A percentile compares a stretch with the other conserved stretches of the same genome.
Conservation (phyloP, 371 early-diverging fungal genomes). For the Umbelopsis sp. region DNA sequence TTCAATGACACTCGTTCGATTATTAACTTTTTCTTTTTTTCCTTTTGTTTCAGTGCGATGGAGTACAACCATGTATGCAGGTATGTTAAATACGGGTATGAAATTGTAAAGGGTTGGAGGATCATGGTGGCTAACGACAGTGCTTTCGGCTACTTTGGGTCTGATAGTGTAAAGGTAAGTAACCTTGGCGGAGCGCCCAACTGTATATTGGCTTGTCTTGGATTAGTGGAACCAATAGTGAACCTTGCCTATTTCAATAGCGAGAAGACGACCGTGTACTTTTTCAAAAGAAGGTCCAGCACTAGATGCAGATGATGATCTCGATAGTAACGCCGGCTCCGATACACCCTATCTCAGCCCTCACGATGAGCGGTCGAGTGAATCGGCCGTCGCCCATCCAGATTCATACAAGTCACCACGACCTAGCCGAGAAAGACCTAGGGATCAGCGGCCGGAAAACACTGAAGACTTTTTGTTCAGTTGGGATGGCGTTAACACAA, state of each 20-base stretch:
- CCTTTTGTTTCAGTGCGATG: slow-evolving; percentile 43
- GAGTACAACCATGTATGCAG: slow-evolving; percentile 60
- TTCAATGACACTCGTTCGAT: neutral
- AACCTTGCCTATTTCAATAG: slow-evolving; percentile 24
- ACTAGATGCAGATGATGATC: slow-evolving; percentile 34
- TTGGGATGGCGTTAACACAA: neutral
- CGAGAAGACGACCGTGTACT: slow-evolving; percentile 49
- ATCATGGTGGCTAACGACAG: neutral
- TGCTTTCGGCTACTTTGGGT: slow-evolving; percentile 20
- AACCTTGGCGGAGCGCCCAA: neutral
- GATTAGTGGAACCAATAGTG: neutral
- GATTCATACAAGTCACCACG: slow-evolving; percentile 2
- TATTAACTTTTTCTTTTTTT: neutral
- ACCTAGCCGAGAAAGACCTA: slow-evolving; percentile 21
- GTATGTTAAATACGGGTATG: slow-evolving; percentile 27
- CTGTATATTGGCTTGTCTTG: too few species aligned
- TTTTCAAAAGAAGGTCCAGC: slow-evolving; percentile 41
- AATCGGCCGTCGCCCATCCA: slow-evolving; percentile 12
- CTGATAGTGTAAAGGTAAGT: slow-evolving; percentile 50
- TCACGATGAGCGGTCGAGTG: slow-evolving; percentile 22
- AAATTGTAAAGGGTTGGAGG: neutral
- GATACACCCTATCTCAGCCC: slow-evolving; percentile 19
- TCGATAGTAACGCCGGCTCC: neutral
- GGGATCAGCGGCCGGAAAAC: slow-evolving; percentile 28
- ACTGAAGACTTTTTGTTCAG: slow-evolving; percentile 36